Evolutionary conservation across 2,329 filamentous ascomycete species (phyloP).

Genomic region (Dissoconium aciculare): DNA sequence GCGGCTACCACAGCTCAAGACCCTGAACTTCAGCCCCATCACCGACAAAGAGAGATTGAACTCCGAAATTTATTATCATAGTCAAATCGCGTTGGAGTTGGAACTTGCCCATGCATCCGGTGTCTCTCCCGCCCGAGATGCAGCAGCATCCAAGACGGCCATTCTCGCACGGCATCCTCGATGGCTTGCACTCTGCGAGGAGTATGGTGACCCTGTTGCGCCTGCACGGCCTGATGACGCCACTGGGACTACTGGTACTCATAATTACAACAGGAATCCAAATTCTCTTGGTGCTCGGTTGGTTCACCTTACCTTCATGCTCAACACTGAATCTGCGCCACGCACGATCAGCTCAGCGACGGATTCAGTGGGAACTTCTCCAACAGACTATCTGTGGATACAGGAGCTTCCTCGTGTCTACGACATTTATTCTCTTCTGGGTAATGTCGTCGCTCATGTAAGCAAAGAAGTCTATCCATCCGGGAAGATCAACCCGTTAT

Average conservation of each 20-base stretch:
- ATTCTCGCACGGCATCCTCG: constrained; percentile 44
- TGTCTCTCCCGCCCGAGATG: constrained; percentile 34
- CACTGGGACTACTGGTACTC: too few relatives aligned
- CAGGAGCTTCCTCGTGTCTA: constrained; percentile 55
- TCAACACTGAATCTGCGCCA: constrained; percentile 2
- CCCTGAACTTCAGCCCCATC: constrained; percentile 58
- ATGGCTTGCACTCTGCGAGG: constrained; percentile 56
- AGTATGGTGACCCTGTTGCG: constrained; percentile 58
- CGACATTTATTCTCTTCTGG: constrained; percentile 69
- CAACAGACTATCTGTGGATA: constrained; percentile 9
- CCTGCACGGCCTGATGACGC: constrained; percentile 35
- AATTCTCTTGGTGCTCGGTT: constrained; percentile 71
- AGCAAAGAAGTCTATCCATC: too few relatives aligned
- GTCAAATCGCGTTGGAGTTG: constrained; percentile 64
- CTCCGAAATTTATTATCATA: constrained; percentile 87
- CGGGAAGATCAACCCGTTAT: constrained; percentile 52
- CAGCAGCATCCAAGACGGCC: constrained; percentile 37
- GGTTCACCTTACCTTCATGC: constrained; percentile 46
- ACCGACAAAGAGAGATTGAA: constrained; percentile 62
- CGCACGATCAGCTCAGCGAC: constrained; percentile 1
- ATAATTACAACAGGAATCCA: too few relatives aligned
- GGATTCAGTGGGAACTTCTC: not conserved
- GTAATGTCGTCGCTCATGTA: too few relatives aligned
- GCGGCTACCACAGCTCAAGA: constrained; percentile 51
- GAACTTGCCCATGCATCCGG: constrained; percentile 39